These are phyloP conservation scores for Kodamaea sagamina DNA, from an alignment of 805 yeast genomes.

Conservation along the genomic window DNA sequence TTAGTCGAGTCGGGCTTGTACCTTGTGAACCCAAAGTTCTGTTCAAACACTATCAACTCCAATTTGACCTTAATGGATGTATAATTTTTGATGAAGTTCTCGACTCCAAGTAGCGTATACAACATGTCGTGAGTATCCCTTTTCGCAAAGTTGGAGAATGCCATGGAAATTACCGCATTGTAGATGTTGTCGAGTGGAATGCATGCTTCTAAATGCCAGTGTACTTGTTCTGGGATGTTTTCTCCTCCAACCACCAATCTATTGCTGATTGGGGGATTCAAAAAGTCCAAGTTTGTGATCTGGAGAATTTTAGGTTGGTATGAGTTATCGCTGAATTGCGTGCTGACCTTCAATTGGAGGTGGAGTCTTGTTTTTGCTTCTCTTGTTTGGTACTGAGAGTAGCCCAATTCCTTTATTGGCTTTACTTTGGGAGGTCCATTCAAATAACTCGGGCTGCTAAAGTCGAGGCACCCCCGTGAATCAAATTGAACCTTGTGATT, in stretches of 20 bases:
- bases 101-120: conserved; percentile 1
- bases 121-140: conserved; percentile 2
- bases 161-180: neutral
- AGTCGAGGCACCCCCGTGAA: too few relatives aligned
- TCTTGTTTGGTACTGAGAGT: neutral
- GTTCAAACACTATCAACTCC: conserved; percentile 2
- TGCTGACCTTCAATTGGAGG: neutral
- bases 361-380: neutral
- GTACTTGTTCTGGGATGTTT: conserved; percentile 3
- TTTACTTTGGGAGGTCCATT: too few relatives aligned
- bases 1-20: neutral
- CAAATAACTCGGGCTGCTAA: too few relatives aligned
- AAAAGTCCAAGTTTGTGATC: neutral
- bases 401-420: neutral
- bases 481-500: too few relatives aligned
- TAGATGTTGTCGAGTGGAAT: neutral
- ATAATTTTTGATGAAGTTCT: neutral
- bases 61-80: neutral
- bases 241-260: neutral
- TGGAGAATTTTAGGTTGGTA: neutral
- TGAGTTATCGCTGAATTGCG: neutral
- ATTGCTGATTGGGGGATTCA: neutral
- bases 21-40: conserved; percentile 1
- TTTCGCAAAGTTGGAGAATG: conserved; percentile 4
- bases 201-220: neutral